phyloP scores from a whole-genome alignment of 2,329 filamentous ascomycete species.

The Botrytis byssoidea region DNA sequence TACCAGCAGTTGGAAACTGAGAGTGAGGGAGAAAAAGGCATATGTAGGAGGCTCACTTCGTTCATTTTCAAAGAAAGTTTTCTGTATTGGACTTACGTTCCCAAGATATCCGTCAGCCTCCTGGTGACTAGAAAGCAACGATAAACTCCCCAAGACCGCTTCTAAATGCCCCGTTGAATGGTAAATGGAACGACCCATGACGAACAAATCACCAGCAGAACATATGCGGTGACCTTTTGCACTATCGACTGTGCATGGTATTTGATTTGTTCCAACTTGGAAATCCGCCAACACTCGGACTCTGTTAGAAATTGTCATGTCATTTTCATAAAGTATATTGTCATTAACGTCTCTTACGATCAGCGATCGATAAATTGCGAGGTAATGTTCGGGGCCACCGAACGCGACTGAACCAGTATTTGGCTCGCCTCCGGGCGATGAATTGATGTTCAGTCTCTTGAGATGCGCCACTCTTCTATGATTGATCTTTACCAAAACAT shows the following conservation, averaged over 20 bases:
- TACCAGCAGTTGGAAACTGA: not conserved
- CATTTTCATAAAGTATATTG: conserved; percentile 2
- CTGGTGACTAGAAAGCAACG: conserved; percentile 8
- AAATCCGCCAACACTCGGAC: not conserved
- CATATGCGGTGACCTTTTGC: conserved; percentile 10
- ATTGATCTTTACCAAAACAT: conserved; percentile 7
- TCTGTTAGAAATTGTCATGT: not conserved
- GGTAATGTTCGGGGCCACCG: conserved; percentile 7
- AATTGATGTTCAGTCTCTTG: not conserved
- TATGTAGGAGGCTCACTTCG: not conserved
- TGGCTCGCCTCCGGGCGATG: not conserved
- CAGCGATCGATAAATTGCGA: conserved; percentile 11
- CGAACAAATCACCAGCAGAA: conserved; percentile 2
- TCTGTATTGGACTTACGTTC: conserved; percentile 14
- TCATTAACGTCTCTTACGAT: conserved; percentile 1
- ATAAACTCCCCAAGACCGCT: conserved; percentile 1
- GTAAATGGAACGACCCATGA: conserved; percentile 11
- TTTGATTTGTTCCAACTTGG: conserved; percentile 8
- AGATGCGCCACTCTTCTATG: not conserved
- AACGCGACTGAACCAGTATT: conserved; percentile 9
- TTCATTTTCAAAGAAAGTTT: conserved; percentile 7
- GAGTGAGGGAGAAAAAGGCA: not conserved
- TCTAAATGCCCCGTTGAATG: conserved; percentile 6
- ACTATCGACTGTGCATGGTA: conserved; percentile 14
- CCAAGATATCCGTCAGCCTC: not conserved